Conservation (phyloP, 108 stramenopile genomes). For the Nitzschia sp. region DNA sequence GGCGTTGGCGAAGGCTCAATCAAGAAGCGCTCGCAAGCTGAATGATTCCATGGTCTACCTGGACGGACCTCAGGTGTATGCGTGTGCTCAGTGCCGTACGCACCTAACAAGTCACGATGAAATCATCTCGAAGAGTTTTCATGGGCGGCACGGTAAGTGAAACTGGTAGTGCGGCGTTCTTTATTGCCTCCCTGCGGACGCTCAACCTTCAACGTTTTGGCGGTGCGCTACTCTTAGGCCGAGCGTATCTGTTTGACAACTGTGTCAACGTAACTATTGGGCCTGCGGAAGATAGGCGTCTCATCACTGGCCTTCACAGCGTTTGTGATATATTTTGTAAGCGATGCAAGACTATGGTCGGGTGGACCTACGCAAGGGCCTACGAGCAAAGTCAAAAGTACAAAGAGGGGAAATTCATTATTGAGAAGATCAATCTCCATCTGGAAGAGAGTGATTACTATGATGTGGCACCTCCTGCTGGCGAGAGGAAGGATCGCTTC, state of each 20-base stretch:
- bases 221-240: slow-evolving; percentile 40
- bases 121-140: slow-evolving; percentile 93
- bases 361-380: slow-evolving; percentile 94
- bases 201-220: neutral
- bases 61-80: slow-evolving; percentile 87
- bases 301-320: slow-evolving; percentile 94
- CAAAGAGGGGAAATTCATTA: slow-evolving; percentile 95
- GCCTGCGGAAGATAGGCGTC: slow-evolving; percentile 77
- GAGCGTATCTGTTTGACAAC: slow-evolving; percentile 89
- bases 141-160: slow-evolving; percentile 88
- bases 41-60: slow-evolving; percentile 90
- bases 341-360: slow-evolving; percentile 84
- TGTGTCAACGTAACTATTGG: slow-evolving; percentile 85
- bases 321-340: slow-evolving; percentile 92
- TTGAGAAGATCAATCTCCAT: slow-evolving; percentile 88
- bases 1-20: slow-evolving; percentile 30
- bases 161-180: neutral
- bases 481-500: slow-evolving; percentile 76
- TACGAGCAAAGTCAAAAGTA: slow-evolving; percentile 89
- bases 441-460: slow-evolving; percentile 75
- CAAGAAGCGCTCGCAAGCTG: slow-evolving; percentile 50
- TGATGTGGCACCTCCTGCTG: slow-evolving; percentile 64
- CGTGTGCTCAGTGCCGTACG: slow-evolving; percentile 87
- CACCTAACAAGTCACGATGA: slow-evolving; percentile 93
- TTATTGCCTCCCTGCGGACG: neutral